These are phyloP conservation scores for Aegle marmelos DNA, from an alignment of 345 rosid genomes.

Conservation along the genomic window DNA sequence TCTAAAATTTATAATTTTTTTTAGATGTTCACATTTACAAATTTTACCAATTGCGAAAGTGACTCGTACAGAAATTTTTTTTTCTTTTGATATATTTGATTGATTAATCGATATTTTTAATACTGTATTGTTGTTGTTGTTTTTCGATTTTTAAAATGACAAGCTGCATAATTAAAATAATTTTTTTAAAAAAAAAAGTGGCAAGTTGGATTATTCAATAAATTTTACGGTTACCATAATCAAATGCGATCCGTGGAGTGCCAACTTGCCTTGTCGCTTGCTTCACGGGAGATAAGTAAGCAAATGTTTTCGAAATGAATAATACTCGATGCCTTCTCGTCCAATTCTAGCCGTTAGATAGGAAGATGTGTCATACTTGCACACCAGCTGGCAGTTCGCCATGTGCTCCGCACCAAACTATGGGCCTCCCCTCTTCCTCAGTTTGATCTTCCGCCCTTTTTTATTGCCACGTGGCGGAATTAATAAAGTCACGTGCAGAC, in stretches of 20 bases:
- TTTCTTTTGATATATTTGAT: too few species aligned
- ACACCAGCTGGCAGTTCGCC: not conserved
- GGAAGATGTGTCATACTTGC: not conserved
- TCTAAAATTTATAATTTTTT: too few species aligned
- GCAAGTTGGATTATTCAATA: not conserved
- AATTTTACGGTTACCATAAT: not conserved
- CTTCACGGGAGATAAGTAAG: constrained; percentile 10
- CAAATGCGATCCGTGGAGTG: not conserved
- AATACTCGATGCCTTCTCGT: not conserved
- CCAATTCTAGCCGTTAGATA: not conserved
- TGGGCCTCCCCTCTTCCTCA: not conserved
- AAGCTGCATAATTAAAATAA: not conserved
- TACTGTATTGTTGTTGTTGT: too few species aligned
- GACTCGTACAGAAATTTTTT: too few species aligned
- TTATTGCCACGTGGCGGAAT: not conserved
- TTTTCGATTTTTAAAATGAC: not conserved
- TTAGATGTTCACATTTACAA: too few species aligned
- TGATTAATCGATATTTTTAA: too few species aligned
- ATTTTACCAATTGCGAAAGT: not conserved
- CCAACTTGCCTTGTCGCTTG: constrained; percentile 1
- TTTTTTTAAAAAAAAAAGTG: too few species aligned
- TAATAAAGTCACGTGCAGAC: constrained; percentile 5
- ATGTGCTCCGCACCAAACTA: constrained; percentile 1
- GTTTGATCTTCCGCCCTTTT: not conserved
- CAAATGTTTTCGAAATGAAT: too few species aligned